phyloP scores from a whole-genome alignment of 2,329 filamentous ascomycete genomes.

The Blastomyces parvus region DNA sequence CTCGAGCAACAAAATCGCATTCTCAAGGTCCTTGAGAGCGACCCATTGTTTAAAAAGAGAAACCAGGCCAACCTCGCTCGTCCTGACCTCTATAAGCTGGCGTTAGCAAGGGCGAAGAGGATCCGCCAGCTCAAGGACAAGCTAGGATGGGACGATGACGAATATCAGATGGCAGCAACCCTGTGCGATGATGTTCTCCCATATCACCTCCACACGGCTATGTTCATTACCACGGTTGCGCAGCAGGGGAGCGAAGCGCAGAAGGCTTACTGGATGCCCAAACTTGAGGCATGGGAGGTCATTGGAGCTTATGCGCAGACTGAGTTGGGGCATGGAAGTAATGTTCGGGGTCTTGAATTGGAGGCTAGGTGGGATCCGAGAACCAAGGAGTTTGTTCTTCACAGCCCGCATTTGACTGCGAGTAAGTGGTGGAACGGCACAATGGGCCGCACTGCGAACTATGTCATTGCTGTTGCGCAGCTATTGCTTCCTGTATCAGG shows the following conservation, averaged over 20 bases:
- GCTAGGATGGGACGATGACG: slow-evolving; percentile 42
- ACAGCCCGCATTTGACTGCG: slow-evolving; percentile 39
- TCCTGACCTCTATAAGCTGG: slow-evolving; percentile 45
- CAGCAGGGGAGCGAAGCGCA: slow-evolving; percentile 39
- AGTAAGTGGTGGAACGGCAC: slow-evolving; percentile 44
- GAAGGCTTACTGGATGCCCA: slow-evolving; percentile 37
- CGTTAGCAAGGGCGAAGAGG: slow-evolving; percentile 44
- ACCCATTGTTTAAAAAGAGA: slow-evolving; percentile 43
- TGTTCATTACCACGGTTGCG: slow-evolving; percentile 39
- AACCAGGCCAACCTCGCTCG: slow-evolving; percentile 44
- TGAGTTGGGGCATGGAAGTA: slow-evolving; percentile 40
- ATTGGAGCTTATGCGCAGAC: slow-evolving; percentile 41
- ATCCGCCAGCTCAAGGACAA: slow-evolving; percentile 39
- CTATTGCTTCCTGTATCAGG: slow-evolving; percentile 28
- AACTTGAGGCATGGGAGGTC: slow-evolving; percentile 37
- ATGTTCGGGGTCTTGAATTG: slow-evolving; percentile 38
- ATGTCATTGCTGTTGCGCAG: slow-evolving; percentile 43
- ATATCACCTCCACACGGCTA: slow-evolving; percentile 43
- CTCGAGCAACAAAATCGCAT: slow-evolving; percentile 41
- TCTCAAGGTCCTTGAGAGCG: slow-evolving; percentile 36
- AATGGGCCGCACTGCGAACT: slow-evolving; percentile 40
- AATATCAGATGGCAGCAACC: slow-evolving; percentile 44
- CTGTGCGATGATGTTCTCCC: slow-evolving; percentile 46
- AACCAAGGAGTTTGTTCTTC: slow-evolving; percentile 37
- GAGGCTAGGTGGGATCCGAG: slow-evolving; percentile 36